These are phyloP conservation scores for Aureobasidium sp. DNA, from an alignment of 2,329 filamentous ascomycete species.

Conservation along the genomic window DNA sequence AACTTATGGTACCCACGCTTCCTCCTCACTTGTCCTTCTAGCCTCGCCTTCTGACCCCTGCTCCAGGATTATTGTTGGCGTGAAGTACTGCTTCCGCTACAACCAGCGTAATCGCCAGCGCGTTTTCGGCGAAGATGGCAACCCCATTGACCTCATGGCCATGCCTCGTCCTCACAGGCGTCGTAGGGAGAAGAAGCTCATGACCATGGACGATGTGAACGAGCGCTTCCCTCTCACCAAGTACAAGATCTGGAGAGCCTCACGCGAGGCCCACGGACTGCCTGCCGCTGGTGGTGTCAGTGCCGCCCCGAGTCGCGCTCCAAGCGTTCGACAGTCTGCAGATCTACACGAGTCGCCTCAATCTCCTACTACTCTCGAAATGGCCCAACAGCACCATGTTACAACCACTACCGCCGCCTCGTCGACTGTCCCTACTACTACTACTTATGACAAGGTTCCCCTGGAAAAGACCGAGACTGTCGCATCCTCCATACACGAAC, in stretches of 20 bases:
- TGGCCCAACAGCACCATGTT: conserved; percentile 40
- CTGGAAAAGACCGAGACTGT: conserved; percentile 26
- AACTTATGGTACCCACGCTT: conserved; percentile 80
- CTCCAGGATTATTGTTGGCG: conserved; percentile 92
- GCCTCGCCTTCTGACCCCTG: not conserved
- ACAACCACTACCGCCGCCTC: conserved; percentile 22
- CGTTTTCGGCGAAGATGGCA: conserved; percentile 63
- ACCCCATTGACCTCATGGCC: conserved; percentile 76
- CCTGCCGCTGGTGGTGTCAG: conserved; percentile 78
- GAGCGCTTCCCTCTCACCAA: conserved; percentile 92
- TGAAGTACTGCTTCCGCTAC: conserved; percentile 98
- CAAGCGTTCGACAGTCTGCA: conserved; percentile 59
- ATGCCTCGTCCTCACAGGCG: conserved; percentile 81
- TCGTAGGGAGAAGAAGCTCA: conserved; percentile 92
- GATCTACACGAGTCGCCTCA: conserved; percentile 18
- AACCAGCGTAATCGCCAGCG: conserved; percentile 85
- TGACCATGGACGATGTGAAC: conserved; percentile 99
- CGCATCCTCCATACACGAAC: conserved; percentile 20
- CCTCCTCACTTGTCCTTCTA: not conserved
- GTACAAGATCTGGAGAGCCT: conserved; percentile 90
- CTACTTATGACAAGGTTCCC: conserved; percentile 24
- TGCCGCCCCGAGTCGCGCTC: conserved; percentile 60
- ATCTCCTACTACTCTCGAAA: conserved; percentile 28
- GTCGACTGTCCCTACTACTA: conserved; percentile 14
- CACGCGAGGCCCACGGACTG: conserved; percentile 72